These are phyloP conservation scores for Rhynchosporium agropyri DNA, from an alignment of 2,329 filamentous ascomycete genomes.

Conservation along the genomic window DNA sequence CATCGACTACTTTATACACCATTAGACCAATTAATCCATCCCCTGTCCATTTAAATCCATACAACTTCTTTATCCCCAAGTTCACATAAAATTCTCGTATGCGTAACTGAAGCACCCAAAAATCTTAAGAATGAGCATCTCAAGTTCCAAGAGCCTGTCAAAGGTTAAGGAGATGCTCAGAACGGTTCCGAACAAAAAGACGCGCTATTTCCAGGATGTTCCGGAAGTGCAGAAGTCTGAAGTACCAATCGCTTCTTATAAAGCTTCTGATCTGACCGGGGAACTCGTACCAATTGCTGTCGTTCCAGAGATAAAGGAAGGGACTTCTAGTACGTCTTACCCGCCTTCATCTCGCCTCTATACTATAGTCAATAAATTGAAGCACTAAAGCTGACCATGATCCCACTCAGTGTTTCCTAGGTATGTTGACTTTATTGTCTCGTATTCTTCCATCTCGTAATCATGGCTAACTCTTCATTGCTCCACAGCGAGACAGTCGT, in stretches of 20 bases:
- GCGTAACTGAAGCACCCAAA: background rate
- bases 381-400: background rate
- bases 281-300: conserved; percentile 5
- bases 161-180: conserved; percentile 6
- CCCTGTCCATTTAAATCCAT: background rate
- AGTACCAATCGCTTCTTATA: conserved; percentile 5
- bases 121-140: background rate
- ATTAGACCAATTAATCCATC: background rate
- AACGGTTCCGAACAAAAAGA: background rate
- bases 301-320: background rate
- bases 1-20: background rate
- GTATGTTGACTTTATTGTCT: background rate
- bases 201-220: conserved; percentile 2
- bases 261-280: conserved; percentile 1
- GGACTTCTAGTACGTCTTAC: conserved; percentile 2
- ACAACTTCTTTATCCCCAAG: background rate
- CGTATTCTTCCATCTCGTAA: background rate
- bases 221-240: conserved; percentile 10
- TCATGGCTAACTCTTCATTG: background rate
- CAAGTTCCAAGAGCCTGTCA: background rate
- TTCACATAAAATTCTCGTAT: background rate
- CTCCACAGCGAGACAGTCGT: conserved; percentile 7
- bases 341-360: background rate
- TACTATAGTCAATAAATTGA: background rate
- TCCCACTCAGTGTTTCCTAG: background rate